phyloP scores from a whole-genome alignment of 177 flowering plant species.

The Telopea speciosissima region DNA sequence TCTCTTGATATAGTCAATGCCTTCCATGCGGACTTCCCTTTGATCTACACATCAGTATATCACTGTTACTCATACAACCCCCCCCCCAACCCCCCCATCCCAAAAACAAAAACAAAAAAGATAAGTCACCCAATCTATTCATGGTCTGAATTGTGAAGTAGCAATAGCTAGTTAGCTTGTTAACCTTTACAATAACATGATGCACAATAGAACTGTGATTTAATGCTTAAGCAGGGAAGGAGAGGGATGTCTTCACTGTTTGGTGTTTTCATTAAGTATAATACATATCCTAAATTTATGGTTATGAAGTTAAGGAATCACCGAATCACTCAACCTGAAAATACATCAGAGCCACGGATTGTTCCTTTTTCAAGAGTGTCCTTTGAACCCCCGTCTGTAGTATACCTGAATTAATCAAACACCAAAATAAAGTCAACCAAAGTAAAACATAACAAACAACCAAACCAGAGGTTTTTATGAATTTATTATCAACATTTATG shows the following conservation, averaged over 20 bases:
- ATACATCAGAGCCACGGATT: slow-evolving; percentile 60
- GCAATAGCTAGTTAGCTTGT: background rate
- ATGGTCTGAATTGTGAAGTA: background rate
- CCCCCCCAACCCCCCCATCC: no score
- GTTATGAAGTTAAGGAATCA: background rate
- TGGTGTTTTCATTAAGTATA: background rate
- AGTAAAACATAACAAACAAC: no score
- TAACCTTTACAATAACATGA: background rate
- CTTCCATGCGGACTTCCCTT: no score
- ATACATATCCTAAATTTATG: background rate
- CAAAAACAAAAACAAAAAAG: no score
- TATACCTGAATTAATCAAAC: slow-evolving; percentile 50
- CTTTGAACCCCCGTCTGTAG: slow-evolving; percentile 90
- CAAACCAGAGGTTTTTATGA: no score
- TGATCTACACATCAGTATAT: no score
- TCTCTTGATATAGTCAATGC: no score
- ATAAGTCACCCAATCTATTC: no score
- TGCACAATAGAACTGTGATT: background rate
- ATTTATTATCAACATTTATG: background rate
- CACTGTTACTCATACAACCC: no score
- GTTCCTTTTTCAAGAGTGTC: slow-evolving; percentile 81
- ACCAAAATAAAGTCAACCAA: background rate
- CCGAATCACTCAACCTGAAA: slow-evolving; percentile 50
- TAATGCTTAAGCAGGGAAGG: no score
- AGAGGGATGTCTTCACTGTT: background rate